A percentile compares a stretch with the other conserved stretches of the same genome.
Evolutionary conservation across 2,329 filamentous ascomycete species (phyloP).

Genomic region (Lojkania enalia): DNA sequence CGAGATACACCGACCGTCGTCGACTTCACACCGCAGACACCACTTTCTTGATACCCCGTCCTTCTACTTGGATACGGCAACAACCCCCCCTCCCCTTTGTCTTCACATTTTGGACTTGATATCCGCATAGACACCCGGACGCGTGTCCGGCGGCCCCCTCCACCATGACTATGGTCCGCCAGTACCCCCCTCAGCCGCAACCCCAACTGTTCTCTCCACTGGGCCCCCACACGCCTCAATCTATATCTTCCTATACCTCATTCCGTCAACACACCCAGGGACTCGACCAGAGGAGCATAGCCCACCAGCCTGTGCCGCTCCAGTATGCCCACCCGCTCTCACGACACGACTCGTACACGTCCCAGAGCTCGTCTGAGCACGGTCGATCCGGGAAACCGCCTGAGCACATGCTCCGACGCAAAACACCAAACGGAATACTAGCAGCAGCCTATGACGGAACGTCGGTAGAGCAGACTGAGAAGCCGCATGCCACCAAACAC

Average conservation of each 20-base stretch:
- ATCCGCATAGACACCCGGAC: too few species aligned
- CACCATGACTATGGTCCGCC: slow-evolving; percentile 46
- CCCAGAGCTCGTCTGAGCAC: slow-evolving; percentile 28
- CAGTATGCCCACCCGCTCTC: slow-evolving; percentile 47
- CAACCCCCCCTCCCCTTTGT: too few species aligned
- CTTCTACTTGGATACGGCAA: too few species aligned
- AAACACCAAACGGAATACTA: slow-evolving; percentile 92
- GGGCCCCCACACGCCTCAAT: slow-evolving; percentile 26
- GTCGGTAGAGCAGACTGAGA: slow-evolving; percentile 70
- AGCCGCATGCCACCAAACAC: slow-evolving; percentile 80
- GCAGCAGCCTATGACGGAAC: slow-evolving; percentile 90
- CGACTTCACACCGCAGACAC: too few species aligned
- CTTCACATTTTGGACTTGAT: too few species aligned
- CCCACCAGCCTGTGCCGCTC: slow-evolving; percentile 32
- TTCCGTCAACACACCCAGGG: slow-evolving; percentile 31
- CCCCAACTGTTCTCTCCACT: slow-evolving; percentile 31
- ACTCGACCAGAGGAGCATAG: slow-evolving; percentile 23
- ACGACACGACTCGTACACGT: slow-evolving; percentile 42
- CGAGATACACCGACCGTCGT: background rate
- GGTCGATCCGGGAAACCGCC: slow-evolving; percentile 37
- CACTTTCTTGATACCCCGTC: too few species aligned
- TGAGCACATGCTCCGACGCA: slow-evolving; percentile 83
- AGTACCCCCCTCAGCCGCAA: slow-evolving; percentile 40
- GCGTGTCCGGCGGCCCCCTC: slow-evolving; percentile 1
- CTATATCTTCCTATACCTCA: slow-evolving; percentile 29